phyloP scores from a whole-genome alignment of 2,329 filamentous ascomycete species.

The Dothistroma septosporum region DNA sequence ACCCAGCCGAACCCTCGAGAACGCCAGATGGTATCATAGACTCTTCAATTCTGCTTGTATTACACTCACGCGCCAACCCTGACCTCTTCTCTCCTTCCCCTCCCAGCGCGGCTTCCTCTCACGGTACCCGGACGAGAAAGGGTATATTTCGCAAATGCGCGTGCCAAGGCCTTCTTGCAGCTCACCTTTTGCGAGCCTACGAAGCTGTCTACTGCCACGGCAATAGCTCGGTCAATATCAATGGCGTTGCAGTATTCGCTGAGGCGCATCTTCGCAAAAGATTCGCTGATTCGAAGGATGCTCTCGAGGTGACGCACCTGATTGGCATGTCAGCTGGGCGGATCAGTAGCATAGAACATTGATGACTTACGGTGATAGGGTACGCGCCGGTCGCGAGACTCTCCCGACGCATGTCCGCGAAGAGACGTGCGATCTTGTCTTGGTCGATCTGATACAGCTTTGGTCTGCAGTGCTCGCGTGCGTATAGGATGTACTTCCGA shows the following conservation, averaged over 20 bases:
- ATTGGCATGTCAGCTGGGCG: conserved; percentile 13
- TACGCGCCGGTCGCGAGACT: conserved; percentile 91
- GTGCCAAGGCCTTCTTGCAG: conserved; percentile 90
- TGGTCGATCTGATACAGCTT: conserved; percentile 98
- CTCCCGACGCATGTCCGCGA: conserved; percentile 93
- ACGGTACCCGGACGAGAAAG: conserved; percentile 45
- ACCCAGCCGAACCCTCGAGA: neutral
- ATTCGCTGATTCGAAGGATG: conserved; percentile 89
- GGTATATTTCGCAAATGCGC: conserved; percentile 92
- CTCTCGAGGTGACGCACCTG: conserved; percentile 96
- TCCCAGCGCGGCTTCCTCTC: conserved; percentile 9
- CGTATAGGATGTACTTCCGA: conserved; percentile 95
- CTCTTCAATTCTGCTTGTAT: neutral
- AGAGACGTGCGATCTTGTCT: conserved; percentile 90
- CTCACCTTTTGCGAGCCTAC: conserved; percentile 95
- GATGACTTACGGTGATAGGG: conserved; percentile 80
- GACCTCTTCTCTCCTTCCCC: conserved; percentile 17
- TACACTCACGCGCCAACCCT: conserved; percentile 22
- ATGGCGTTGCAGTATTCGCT: conserved; percentile 86
- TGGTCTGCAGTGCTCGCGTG: conserved; percentile 79
- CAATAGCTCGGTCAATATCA: conserved; percentile 95
- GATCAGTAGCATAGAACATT: conserved; percentile 13
- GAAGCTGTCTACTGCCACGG: conserved; percentile 93
- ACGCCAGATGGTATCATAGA: neutral
- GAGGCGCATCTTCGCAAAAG: conserved; percentile 97